Conservation (phyloP, 2,329 filamentous ascomycete genomes). For the Botrytis fabae region DNA sequence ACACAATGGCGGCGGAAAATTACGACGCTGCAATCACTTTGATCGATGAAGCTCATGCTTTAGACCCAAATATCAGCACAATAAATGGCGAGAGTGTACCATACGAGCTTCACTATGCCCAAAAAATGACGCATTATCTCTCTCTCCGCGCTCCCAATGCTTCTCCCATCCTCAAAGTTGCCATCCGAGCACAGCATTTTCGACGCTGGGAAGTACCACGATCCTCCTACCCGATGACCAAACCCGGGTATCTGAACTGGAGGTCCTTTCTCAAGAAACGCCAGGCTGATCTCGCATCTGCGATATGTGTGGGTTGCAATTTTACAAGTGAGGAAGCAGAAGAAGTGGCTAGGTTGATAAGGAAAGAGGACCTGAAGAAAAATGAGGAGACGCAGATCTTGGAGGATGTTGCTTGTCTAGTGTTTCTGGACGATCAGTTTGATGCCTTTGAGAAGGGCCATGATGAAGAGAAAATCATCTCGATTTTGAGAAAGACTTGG, state of each 20-base stretch:
- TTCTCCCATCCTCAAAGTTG: conserved; percentile 67
- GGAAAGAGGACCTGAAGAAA: conserved; percentile 71
- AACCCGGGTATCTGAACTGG: conserved; percentile 78
- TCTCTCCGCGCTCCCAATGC: conserved; percentile 58
- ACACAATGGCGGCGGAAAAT: conserved; percentile 24
- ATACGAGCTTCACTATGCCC: conserved; percentile 81
- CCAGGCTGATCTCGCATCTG: conserved; percentile 61
- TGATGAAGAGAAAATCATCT: conserved; percentile 75
- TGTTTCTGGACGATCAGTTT: conserved; percentile 85
- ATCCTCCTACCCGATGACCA: conserved; percentile 69
- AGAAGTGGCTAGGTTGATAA: conserved; percentile 68
- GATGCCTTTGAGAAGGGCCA: conserved; percentile 75
- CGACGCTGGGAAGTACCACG: conserved; percentile 81
- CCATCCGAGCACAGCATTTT: conserved; percentile 83
- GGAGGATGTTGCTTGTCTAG: conserved; percentile 83
- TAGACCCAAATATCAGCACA: conserved; percentile 61
- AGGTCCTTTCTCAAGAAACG: conserved; percentile 71
- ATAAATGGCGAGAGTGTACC: conserved; percentile 51
- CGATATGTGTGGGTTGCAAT: conserved; percentile 50
- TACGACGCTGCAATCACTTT: conserved; percentile 58
- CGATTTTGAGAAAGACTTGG: conserved; percentile 73
- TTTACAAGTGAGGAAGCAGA: conserved; percentile 52
- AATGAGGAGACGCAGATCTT: conserved; percentile 70
- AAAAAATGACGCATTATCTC: conserved; percentile 77
- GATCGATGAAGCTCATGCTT: conserved; percentile 72